Evolutionary conservation across 2,329 filamentous ascomycete species (phyloP).

Genomic region (Coniochaeta sp.): DNA sequence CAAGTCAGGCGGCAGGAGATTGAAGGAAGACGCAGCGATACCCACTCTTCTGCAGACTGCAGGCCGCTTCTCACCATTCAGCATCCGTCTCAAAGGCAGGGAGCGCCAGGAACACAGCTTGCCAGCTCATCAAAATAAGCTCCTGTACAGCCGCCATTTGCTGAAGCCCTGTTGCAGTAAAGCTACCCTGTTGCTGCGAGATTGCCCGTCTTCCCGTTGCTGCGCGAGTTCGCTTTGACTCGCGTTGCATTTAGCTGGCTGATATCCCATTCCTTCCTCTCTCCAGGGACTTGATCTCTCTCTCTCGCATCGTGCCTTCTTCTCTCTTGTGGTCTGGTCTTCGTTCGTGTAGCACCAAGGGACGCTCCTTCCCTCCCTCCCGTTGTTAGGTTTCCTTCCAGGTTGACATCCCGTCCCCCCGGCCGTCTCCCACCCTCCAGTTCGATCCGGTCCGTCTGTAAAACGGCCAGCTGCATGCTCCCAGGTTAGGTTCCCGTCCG

Average conservation of each 20-base stretch:
- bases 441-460: neutral
- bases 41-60: neutral
- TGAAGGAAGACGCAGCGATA: neutral
- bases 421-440: neutral
- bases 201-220: neutral
- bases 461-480: neutral
- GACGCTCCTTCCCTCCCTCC: neutral
- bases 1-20: neutral
- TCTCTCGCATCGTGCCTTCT: neutral
- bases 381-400: no score
- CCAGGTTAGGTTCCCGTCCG: no score
- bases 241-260: neutral
- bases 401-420: no score
- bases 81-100: neutral
- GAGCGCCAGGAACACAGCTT: neutral
- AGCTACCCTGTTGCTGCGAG: neutral
- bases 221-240: neutral
- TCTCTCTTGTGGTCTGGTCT: neutral
- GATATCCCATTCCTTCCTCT: neutral
- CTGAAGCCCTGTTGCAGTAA: neutral
- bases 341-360: neutral
- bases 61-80: neutral
- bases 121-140: slow-evolving; percentile 1
- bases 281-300: neutral
- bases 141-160: neutral